These are phyloP conservation scores for Annulohypoxylon moriforme DNA, from an alignment of 495 filamentous ascomycete species.

Conservation along the genomic window DNA sequence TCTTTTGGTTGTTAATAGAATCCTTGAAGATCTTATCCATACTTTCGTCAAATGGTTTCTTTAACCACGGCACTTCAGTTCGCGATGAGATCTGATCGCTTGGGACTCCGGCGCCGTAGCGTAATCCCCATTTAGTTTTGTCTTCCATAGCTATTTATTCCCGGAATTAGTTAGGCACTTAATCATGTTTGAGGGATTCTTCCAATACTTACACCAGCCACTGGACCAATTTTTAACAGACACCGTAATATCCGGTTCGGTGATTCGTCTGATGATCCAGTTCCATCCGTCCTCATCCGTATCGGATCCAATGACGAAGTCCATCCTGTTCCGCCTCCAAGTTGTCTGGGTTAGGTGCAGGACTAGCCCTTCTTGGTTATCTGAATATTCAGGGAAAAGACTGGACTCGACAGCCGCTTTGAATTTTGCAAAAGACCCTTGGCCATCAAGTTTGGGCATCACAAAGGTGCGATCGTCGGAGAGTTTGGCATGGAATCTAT, in stretches of 20 bases:
- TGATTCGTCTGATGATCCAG: slow-evolving; percentile 41
- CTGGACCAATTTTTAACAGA: slow-evolving; percentile 17
- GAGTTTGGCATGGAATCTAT: slow-evolving; percentile 1
- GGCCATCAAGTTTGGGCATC: neutral
- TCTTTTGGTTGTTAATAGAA: slow-evolving; percentile 12
- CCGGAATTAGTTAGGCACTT: slow-evolving; percentile 7
- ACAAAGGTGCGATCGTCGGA: neutral
- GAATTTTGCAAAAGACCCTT: neutral
- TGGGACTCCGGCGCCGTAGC: neutral
- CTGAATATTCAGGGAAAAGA: slow-evolving; percentile 18
- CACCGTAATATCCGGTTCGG: slow-evolving; percentile 36
- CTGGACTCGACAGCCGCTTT: neutral
- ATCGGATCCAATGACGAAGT: slow-evolving; percentile 28
- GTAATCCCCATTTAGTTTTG: slow-evolving; percentile 23
- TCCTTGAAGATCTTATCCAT: slow-evolving; percentile 16
- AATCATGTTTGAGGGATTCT: neutral
- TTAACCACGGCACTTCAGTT: neutral
- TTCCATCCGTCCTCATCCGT: slow-evolving; percentile 41
- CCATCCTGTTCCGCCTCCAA: slow-evolving; percentile 10
- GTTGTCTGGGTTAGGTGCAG: slow-evolving; percentile 24
- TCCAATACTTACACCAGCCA: slow-evolving; percentile 38
- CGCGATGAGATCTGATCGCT: neutral
- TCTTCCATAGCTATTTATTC: slow-evolving; percentile 13
- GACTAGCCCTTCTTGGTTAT: neutral
- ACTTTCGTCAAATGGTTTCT: neutral